Percentiles rank a stretch among this genome's conserved stretches.
Conservation (phyloP, 1,139 yeast species). For the Suhomyces kunorum region DNA sequence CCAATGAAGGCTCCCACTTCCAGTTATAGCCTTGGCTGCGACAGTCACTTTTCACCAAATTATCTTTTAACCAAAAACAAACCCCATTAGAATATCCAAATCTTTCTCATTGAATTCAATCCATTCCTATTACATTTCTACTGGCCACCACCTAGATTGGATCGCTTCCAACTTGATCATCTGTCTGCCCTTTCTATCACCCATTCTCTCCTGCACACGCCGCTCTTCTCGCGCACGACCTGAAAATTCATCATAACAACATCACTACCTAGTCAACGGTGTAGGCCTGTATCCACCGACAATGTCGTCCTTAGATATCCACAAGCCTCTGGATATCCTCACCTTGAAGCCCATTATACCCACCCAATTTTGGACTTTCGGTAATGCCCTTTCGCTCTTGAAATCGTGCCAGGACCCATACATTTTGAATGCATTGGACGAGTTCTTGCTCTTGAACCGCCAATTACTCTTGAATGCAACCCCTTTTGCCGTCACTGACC, state of each 20-base stretch:
- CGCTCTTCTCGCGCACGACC: constrained; percentile 6
- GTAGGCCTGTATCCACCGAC: constrained; percentile 4
- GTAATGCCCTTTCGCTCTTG: constrained; percentile 40
- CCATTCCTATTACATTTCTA: too few species aligned
- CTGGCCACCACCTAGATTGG: too few species aligned
- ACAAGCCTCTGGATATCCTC: constrained; percentile 13
- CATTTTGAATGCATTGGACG: constrained; percentile 44
- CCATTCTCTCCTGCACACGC: not conserved
- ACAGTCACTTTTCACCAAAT: not conserved
- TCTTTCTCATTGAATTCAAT: too few species aligned
- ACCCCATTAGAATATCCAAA: not conserved
- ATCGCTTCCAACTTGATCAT: not conserved
- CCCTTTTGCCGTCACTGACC: constrained; percentile 30
- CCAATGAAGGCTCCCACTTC: too few species aligned
- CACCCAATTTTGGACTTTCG: constrained; percentile 45
- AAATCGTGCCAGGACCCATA: constrained; percentile 35
- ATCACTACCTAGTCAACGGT: constrained; percentile 1
- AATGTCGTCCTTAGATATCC: constrained; percentile 10
- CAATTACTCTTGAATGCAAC: constrained; percentile 30
- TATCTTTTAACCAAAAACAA: too few species aligned
- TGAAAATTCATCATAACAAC: constrained; percentile 10
- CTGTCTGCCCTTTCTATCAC: not conserved
- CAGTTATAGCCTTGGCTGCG: too few species aligned
- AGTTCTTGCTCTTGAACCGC: constrained; percentile 42
- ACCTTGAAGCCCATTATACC: constrained; percentile 40